phyloP scores from a whole-genome alignment of 106 monocot species.

The Posidonia australis region DNA sequence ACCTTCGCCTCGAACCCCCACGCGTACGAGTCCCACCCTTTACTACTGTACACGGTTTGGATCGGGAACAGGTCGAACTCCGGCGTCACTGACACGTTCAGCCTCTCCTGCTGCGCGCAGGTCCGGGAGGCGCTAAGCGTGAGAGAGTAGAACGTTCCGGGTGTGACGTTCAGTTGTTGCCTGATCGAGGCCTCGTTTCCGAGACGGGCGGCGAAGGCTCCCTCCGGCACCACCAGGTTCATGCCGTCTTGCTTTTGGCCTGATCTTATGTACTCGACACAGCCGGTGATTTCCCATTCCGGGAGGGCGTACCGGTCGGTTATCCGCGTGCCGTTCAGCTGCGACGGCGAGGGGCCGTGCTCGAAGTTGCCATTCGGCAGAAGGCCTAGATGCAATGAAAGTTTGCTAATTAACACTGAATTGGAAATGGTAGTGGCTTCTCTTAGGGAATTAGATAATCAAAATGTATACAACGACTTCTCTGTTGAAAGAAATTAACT shows the following conservation, averaged over 20 bases:
- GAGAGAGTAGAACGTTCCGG: constrained; percentile 32
- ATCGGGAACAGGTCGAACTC: constrained; percentile 23
- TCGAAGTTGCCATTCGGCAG: constrained; percentile 16
- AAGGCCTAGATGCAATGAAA: constrained; percentile 2
- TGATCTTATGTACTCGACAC: constrained; percentile 26
- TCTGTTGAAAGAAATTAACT: no score
- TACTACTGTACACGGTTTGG: constrained; percentile 41
- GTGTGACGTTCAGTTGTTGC: constrained; percentile 11
- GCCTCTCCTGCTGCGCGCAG: constrained; percentile 33
- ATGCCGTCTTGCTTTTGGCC: constrained; percentile 28
- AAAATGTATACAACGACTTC: no score
- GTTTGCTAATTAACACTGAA: not conserved
- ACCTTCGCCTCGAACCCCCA: constrained; percentile 26
- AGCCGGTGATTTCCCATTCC: constrained; percentile 23
- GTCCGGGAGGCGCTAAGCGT: constrained; percentile 45
- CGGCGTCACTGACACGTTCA: constrained; percentile 29
- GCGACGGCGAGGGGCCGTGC: not conserved
- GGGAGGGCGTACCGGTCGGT: constrained; percentile 11
- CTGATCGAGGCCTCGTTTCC: constrained; percentile 31
- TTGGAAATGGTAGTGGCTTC: not conserved
- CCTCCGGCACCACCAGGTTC: constrained; percentile 25
- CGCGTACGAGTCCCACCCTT: no score
- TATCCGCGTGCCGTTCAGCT: constrained; percentile 9
- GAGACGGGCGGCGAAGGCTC: constrained; percentile 17
- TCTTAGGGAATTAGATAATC: no score